These are phyloP conservation scores for Vararia minispora DNA, from an alignment of 768 basidiomycete genomes.

Conservation along the genomic window DNA sequence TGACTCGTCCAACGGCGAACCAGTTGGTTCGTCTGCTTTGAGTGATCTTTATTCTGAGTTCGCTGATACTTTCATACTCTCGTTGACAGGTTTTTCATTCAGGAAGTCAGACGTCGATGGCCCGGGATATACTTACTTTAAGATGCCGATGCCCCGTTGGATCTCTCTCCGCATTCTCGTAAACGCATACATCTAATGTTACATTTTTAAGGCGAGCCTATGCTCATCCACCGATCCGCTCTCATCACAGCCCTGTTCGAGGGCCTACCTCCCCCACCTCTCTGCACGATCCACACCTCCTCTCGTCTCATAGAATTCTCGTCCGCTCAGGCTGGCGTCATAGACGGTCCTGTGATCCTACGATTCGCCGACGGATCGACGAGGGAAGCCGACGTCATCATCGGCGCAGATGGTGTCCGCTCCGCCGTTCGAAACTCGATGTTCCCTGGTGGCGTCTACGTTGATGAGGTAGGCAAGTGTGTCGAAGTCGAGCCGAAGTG, in stretches of 20 bases:
- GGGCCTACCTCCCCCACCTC: neutral
- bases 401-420: conserved; percentile 1
- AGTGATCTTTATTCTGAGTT: too few species aligned
- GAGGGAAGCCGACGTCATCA: neutral
- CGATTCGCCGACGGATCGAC: neutral
- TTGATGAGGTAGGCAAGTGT: neutral
- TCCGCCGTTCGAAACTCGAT: conserved; percentile 1
- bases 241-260: neutral
- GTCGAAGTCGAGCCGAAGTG: neutral
- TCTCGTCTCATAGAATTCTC: neutral
- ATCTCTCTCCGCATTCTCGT: neutral
- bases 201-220: neutral
- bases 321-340: too few species aligned
- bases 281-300: neutral
- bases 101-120: neutral
- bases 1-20: too few species aligned
- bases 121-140: neutral
- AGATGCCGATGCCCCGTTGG: neutral
- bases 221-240: conserved; percentile 1
- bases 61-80: too few species aligned
- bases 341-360: neutral
- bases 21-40: too few species aligned
- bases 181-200: neutral
- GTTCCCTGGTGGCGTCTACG: neutral
- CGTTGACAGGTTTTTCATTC: neutral